phyloP scores from a whole-genome alignment of 2,329 filamentous ascomycete species.

The Plectosphaerella sp. region DNA sequence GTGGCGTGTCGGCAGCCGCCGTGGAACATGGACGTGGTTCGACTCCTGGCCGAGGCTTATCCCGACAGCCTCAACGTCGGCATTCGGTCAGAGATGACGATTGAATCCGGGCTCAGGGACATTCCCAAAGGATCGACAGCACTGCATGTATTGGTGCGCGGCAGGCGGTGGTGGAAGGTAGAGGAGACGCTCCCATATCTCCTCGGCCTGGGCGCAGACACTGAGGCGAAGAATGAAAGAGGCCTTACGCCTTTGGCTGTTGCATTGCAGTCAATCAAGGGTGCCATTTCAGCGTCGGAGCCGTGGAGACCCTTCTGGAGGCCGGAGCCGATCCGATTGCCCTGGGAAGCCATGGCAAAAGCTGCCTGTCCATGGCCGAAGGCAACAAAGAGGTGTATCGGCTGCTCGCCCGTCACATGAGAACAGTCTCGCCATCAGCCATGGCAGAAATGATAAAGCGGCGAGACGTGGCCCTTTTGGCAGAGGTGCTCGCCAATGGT shows the following conservation, averaged over 20 bases:
- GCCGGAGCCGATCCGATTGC: not conserved
- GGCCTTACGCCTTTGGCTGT: not conserved
- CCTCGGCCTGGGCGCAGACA: not conserved
- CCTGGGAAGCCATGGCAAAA: not conserved
- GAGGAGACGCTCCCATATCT: constrained; percentile 1
- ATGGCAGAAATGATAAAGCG: not conserved
- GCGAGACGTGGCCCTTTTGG: not conserved
- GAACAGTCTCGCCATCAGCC: not conserved
- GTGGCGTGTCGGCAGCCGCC: constrained; percentile 20
- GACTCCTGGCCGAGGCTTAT: constrained; percentile 26
- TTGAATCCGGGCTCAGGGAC: not conserved
- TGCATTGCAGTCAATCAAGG: not conserved
- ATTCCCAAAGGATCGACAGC: not conserved
- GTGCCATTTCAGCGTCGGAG: not conserved
- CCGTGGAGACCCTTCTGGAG: constrained; percentile 1
- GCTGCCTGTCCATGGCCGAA: not conserved
- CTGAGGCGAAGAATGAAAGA: not conserved
- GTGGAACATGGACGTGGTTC: constrained; percentile 29
- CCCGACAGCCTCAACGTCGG: constrained; percentile 21
- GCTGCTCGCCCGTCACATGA: not conserved
- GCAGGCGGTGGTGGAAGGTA: constrained; percentile 2
- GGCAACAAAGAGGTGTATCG: not conserved
- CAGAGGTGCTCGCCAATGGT: not conserved
- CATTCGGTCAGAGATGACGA: not conserved
- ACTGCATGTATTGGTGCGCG: not conserved